These are phyloP conservation scores for Phaeosphaeriaceae sp. DNA, from an alignment of 2,329 filamentous ascomycete species.

Conservation along the genomic window DNA sequence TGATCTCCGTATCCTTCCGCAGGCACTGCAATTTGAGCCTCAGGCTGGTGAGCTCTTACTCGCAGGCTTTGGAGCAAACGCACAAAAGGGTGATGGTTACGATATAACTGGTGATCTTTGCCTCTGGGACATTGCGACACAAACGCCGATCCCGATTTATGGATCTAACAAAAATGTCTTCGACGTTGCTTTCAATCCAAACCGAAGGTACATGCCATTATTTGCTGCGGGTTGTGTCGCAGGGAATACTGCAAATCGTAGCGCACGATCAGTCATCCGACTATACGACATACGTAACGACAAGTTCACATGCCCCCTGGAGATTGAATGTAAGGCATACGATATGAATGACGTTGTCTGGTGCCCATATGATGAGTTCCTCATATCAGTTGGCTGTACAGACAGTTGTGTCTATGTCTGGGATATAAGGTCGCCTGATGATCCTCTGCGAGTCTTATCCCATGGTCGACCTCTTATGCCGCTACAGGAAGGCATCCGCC, in stretches of 20 bases:
- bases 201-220: constrained; percentile 35
- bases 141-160: constrained; percentile 49
- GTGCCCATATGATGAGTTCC: constrained; percentile 56
- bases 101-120: constrained; percentile 59
- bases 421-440: constrained; percentile 59
- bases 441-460: constrained; percentile 56
- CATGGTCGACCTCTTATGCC: constrained; percentile 61
- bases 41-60: constrained; percentile 53
- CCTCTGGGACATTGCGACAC: constrained; percentile 59
- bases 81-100: constrained; percentile 32
- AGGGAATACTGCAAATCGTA: constrained; percentile 43
- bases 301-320: constrained; percentile 44
- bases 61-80: constrained; percentile 60
- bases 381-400: constrained; percentile 66
- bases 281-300: constrained; percentile 57
- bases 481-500: constrained; percentile 49
- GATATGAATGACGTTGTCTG: constrained; percentile 68
- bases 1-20: constrained; percentile 39
- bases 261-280: constrained; percentile 58
- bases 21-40: constrained; percentile 42
- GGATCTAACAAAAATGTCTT: constrained; percentile 62
- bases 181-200: constrained; percentile 64
- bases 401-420: constrained; percentile 66
- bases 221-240: constrained; percentile 63
- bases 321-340: constrained; percentile 62